Evolutionary conservation across 257 asterid species (phyloP).

Genomic region (Solanum rostratum): DNA sequence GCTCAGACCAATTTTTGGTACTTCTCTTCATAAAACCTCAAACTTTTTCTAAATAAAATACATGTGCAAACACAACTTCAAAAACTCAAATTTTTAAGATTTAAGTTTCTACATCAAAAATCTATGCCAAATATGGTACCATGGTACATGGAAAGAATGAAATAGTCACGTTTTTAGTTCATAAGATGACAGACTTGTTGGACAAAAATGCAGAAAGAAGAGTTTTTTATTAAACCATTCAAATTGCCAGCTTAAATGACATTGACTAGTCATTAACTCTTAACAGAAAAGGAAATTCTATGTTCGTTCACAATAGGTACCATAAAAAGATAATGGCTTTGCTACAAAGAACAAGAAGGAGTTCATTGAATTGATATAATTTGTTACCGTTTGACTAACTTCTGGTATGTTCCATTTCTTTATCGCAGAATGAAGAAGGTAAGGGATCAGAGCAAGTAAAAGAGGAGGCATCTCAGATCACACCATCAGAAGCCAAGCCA

Average conservation of each 20-base stretch:
- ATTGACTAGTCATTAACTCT: background rate
- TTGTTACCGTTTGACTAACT: background rate
- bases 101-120: background rate
- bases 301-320: background rate
- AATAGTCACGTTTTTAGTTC: background rate
- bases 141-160: background rate
- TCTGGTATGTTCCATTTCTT: background rate
- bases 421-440: background rate
- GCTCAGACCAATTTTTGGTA: background rate
- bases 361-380: background rate
- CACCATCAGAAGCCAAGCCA: constrained; percentile 4
- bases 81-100: background rate
- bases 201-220: background rate
- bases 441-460: background rate
- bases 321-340: background rate
- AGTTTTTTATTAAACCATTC: background rate
- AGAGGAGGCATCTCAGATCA: background rate
- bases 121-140: background rate
- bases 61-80: background rate
- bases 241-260: background rate
- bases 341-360: background rate
- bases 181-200: background rate
- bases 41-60: background rate
- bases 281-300: background rate
- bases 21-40: background rate